These are phyloP conservation scores for Hygrocybe punicea DNA, from an alignment of 768 basidiomycete species.

Conservation along the genomic window DNA sequence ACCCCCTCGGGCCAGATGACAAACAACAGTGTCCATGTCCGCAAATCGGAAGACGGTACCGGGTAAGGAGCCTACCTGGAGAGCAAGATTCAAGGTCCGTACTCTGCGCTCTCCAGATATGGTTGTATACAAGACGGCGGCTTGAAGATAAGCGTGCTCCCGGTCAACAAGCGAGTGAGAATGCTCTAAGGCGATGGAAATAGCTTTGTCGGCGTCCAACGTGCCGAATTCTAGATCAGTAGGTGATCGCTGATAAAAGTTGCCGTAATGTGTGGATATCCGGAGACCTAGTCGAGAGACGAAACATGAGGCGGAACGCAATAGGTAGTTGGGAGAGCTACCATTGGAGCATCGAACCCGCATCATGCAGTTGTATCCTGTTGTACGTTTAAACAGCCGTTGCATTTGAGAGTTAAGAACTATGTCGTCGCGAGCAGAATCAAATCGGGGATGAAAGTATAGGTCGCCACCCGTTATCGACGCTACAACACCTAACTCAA, in stretches of 20 bases:
- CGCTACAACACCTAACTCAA: conserved; percentile 53
- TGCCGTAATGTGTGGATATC: conserved; percentile 64
- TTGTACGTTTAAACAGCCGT: conserved; percentile 62
- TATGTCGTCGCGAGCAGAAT: conserved; percentile 58
- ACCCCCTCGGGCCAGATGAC: conserved; percentile 77
- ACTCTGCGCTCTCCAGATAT: conserved; percentile 75
- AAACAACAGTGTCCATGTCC: conserved; percentile 82
- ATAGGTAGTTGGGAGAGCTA: conserved; percentile 25
- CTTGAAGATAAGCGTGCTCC: conserved; percentile 75
- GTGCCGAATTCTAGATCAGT: conserved; percentile 77
- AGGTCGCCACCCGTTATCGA: conserved; percentile 84
- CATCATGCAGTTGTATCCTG: conserved; percentile 77
- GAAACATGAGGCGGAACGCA: not conserved
- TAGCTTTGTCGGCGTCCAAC: conserved; percentile 76
- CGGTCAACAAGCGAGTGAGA: conserved; percentile 62
- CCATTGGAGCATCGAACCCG: conserved; percentile 84
- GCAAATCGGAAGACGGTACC: conserved; percentile 88
- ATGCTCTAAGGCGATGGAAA: conserved; percentile 75
- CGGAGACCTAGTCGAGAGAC: conserved; percentile 49
- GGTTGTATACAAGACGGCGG: conserved; percentile 84
- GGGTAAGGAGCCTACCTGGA: conserved; percentile 79
- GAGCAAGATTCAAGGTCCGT: conserved; percentile 78
- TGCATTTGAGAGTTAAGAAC: conserved; percentile 73
- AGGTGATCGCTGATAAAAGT: conserved; percentile 61
- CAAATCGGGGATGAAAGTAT: conserved; percentile 90